Evolutionary conservation across 106 monocot species (phyloP), one percentile per base, ranked within the genome.

Genomic region (Dioscorea alata): DNA sequence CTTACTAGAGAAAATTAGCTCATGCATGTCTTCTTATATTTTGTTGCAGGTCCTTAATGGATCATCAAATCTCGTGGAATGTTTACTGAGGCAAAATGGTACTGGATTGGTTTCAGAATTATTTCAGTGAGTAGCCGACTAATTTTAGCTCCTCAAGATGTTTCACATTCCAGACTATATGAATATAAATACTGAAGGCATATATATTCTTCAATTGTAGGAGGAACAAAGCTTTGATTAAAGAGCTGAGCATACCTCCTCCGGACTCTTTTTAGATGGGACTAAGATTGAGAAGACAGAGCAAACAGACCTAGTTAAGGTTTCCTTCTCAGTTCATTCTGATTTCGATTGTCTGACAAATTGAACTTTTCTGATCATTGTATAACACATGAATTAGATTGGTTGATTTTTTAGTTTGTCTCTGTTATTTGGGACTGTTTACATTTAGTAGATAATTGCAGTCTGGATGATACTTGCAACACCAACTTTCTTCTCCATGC

Each of bases 11-110:
- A 66, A 49, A 13, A 49, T 8, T 7, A 66, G 65, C 48, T 35
- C 21, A 66, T 34, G 48, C 42, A 19, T 65, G n/a, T 24, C 14
- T 49, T 64, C 33, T 64, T 16, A 33, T 32, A 59, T 67, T 48
- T 12, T 60, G 4, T 61, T 51, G 28, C 53, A 79, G 73, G 69
- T 61, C 49, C 51, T 69, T 35, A 63, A 33, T 22, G 34, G 23
- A 22, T 50, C 69, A 34, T 60, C 48, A 16, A 53, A 49, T 76
- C 76, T 16, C 81, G 68, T 32, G 76, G 67, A 33, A 20, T 81
- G 3, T 81, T 81, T 56, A 6, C 76, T 35, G 81, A 81, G 59
- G 75, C 81, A 61, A 81, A 81, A 68, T 81, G 81, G 81, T 81
- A 71, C 21, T 81, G 80, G 80, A 81, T 81, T 75, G 75, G 75